Percentiles rank a stretch among this genome's conserved stretches.
These are phyloP conservation scores for Candida krabiensis DNA, from an alignment of 805 yeast genomes.

Conservation along the genomic window DNA sequence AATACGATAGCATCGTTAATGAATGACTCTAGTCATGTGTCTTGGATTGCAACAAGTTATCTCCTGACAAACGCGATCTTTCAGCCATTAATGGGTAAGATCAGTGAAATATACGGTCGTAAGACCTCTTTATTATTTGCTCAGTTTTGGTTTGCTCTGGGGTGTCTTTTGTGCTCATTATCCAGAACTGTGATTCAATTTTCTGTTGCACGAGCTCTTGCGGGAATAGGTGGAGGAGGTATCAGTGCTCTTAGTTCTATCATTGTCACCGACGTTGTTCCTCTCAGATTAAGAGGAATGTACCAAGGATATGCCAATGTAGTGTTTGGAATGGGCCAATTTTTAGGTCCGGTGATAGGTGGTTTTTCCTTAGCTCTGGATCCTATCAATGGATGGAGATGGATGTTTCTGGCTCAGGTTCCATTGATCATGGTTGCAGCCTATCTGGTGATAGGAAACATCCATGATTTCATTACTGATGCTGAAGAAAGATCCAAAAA, in stretches of 20 bases:
- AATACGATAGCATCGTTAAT: slow-evolving; percentile 60
- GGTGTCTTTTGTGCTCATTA: slow-evolving; percentile 44
- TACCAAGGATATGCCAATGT: slow-evolving; percentile 51
- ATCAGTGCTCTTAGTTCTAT: slow-evolving; percentile 50
- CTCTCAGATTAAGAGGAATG: slow-evolving; percentile 51
- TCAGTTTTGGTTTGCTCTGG: slow-evolving; percentile 44
- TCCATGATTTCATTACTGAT: slow-evolving; percentile 33
- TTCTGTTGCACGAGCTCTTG: slow-evolving; percentile 50
- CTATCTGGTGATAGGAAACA: slow-evolving; percentile 25
- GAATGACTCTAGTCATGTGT: slow-evolving; percentile 46
- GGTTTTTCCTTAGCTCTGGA: slow-evolving; percentile 36
- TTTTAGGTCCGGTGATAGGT: slow-evolving; percentile 46
- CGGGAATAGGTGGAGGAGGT: slow-evolving; percentile 64
- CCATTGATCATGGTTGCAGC: slow-evolving; percentile 36
- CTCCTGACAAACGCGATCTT: slow-evolving; percentile 69
- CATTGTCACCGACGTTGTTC: slow-evolving; percentile 55
- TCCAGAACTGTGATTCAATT: slow-evolving; percentile 43
- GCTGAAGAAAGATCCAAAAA: slow-evolving; percentile 22
- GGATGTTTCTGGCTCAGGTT: slow-evolving; percentile 43
- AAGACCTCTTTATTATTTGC: slow-evolving; percentile 44
- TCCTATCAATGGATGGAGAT: slow-evolving; percentile 42
- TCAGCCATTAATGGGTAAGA: slow-evolving; percentile 72
- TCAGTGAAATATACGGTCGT: slow-evolving; percentile 65
- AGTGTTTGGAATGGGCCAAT: slow-evolving; percentile 39
- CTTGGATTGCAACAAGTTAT: slow-evolving; percentile 76